Conservation (phyloP, 768 basidiomycete genomes). For the Lactarius sp. region DNA sequence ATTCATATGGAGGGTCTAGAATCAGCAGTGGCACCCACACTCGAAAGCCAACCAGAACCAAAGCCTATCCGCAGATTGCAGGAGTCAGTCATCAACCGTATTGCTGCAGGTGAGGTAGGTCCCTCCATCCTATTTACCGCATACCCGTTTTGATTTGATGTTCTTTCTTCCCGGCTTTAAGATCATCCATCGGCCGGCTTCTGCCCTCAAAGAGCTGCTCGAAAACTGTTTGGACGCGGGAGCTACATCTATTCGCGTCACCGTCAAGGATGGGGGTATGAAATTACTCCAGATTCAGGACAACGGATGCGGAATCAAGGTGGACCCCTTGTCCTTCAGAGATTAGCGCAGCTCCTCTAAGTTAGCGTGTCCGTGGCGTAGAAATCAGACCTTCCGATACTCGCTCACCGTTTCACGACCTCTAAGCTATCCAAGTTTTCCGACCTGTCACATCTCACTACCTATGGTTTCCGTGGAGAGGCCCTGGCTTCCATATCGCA, state of each 20-base stretch:
- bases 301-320: slow-evolving; percentile 92
- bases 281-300: slow-evolving; percentile 95
- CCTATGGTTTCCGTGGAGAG: slow-evolving; percentile 97
- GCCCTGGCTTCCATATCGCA: slow-evolving; percentile 95
- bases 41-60: slow-evolving; percentile 20
- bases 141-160: slow-evolving; percentile 30
- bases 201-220: slow-evolving; percentile 91
- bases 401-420: slow-evolving; percentile 94
- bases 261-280: slow-evolving; percentile 91
- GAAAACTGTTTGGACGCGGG: slow-evolving; percentile 97
- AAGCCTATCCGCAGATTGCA: slow-evolving; percentile 21
- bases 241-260: slow-evolving; percentile 78
- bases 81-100: slow-evolving; percentile 26
- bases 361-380: slow-evolving; percentile 30
- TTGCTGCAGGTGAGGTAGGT: slow-evolving; percentile 54
- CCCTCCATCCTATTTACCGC: slow-evolving; percentile 5
- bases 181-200: slow-evolving; percentile 88
- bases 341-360: neutral
- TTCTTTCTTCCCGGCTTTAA: slow-evolving; percentile 30
- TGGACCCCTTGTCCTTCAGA: slow-evolving; percentile 36
- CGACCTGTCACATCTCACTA: slow-evolving; percentile 76
- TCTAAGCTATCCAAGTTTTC: slow-evolving; percentile 86
- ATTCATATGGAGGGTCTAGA: neutral
- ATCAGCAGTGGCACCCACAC: neutral
- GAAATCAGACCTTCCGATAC: slow-evolving; percentile 84